phyloP scores from a whole-genome alignment of 2,329 filamentous ascomycete genomes.

The Beauveria bassiana region DNA sequence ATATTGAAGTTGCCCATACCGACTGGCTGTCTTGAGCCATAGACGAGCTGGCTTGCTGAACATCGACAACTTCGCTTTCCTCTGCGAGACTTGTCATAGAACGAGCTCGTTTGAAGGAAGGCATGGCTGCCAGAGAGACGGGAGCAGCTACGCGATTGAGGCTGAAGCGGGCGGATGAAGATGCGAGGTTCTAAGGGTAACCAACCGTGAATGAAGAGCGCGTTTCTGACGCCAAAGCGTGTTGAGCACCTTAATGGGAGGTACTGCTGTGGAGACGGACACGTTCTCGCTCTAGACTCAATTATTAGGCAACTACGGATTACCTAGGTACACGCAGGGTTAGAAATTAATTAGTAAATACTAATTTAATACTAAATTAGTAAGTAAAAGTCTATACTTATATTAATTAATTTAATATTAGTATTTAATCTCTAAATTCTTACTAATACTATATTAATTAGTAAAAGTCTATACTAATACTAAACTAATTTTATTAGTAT shows the following conservation, averaged over 20 bases:
- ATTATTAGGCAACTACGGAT: too few species aligned
- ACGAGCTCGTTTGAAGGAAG: neutral
- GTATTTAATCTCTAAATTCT: too few species aligned
- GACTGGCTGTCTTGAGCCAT: neutral
- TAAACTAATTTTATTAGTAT: too few species aligned
- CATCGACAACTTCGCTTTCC: neutral
- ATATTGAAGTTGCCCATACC: neutral
- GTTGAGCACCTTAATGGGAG: neutral
- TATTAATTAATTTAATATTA: too few species aligned
- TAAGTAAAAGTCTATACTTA: too few species aligned
- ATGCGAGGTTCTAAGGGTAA: neutral
- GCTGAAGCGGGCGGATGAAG: neutral
- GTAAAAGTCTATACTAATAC: too few species aligned
- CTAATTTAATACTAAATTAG: too few species aligned
- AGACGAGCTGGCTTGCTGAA: neutral
- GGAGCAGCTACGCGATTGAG: neutral
- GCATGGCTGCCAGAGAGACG: neutral
- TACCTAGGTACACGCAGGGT: too few species aligned
- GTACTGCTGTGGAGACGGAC: neutral
- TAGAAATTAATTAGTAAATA: too few species aligned
- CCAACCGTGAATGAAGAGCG: neutral
- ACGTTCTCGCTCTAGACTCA: too few species aligned
- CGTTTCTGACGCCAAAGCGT: neutral
- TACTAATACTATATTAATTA: too few species aligned
- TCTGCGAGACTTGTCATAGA: neutral